Conservation (phyloP, 257 asterid species). For the Cinchona pubescens region DNA sequence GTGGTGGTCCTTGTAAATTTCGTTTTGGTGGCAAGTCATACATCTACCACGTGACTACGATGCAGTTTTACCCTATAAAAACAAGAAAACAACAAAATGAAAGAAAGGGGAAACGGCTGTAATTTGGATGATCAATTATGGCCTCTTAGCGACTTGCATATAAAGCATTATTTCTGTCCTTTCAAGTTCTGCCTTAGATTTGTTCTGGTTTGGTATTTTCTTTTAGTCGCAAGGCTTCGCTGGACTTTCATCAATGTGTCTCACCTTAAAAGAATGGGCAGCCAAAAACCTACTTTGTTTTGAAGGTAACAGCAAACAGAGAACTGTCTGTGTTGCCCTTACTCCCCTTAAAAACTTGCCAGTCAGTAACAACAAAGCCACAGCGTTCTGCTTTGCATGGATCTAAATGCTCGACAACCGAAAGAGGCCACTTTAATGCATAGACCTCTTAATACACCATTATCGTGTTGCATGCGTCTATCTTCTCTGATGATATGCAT, state of each 20-base stretch:
- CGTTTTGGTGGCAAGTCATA: background rate
- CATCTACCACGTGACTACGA: background rate
- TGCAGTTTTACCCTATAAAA: background rate
- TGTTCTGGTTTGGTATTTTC: background rate
- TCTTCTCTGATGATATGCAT: no score
- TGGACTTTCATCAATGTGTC: background rate
- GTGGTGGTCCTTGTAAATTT: slow-evolving; percentile 1
- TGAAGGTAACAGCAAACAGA: background rate
- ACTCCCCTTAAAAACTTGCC: background rate
- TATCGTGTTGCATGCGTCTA: background rate
- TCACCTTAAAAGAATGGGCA: background rate
- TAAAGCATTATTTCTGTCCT: background rate
- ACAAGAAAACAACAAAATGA: background rate
- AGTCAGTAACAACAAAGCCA: background rate
- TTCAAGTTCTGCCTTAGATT: background rate
- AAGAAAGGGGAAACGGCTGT: background rate
- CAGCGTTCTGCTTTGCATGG: background rate
- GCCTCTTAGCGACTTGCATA: no score
- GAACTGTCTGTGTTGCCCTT: background rate
- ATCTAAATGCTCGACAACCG: background rate
- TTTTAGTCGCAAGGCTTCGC: background rate
- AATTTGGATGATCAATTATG: background rate
- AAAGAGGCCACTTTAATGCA: background rate
- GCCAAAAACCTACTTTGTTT: background rate
- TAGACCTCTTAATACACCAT: background rate